Base-by-base conservation (phyloP, 192 early-diverging fungal species). In the Linnemannia zychae region DNA sequence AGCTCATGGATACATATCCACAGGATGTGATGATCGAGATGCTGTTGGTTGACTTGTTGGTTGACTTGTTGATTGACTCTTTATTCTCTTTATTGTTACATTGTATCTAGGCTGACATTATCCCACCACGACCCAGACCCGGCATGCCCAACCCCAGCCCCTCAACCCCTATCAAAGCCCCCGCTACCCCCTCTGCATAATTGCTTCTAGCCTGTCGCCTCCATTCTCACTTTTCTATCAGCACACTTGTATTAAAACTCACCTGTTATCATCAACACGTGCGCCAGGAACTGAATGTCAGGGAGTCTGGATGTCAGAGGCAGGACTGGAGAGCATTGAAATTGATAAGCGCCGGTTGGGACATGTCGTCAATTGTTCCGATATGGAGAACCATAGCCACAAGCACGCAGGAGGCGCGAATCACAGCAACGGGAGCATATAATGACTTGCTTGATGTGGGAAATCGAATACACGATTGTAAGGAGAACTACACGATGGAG, bases 51-150 rank as follows among this genome's bases (percentile, higher is more conserved):
- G 7, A 52, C 50, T 52, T 52, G 46, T 47, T 47, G 46, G 46
- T 47, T 12, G 13, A 71, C 5, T 47, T 9, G 28, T 20, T 12
- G n/a, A 33, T 28, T 57, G 9, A 78, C 24, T 7, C 17, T 60
- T 53, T 48, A 37, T 50, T 34, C 13, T 22, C 7, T 38, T 24
- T 65, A 37, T 72, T 68, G 33, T 60, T 53, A 74, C 20, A 16
- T n/a, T 74, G 16, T 68, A 36, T 33, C 46, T 82, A 94, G 93
- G 91, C 89, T 49, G 89, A 87, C 47, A 74, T 95, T 16, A 89
- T 95, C 81, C 94, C 94, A 36, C 88, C 88, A 48, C 78, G 77
- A 60, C 93, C 94, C 34, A 88, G 75, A 53, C 92, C 92, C 53
- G 87, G 91, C 69, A 85, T 85, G 83, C 83, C 83, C 50, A 85